Evolutionary conservation across 495 filamentous ascomycete species (phyloP), one percentile per base, ranked within the genome.

Genomic region (Aspergillus carlsbadensis): DNA sequence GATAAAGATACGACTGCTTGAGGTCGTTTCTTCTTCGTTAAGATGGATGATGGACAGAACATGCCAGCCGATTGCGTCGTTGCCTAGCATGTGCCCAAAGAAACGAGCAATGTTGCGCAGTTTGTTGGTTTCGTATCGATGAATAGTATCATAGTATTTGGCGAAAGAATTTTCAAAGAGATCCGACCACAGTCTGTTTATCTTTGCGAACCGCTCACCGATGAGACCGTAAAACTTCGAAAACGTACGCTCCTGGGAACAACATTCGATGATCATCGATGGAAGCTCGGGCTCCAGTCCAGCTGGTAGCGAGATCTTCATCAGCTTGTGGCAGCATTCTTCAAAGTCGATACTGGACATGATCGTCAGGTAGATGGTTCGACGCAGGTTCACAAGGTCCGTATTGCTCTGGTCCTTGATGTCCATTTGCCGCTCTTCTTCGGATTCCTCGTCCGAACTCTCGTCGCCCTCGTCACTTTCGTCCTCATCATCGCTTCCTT

Each of bases 331-430:
- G 60, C 87, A 90, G 52, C 87, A 89, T 84, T 98, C 95, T 78
- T 98, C 93, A 44, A 96, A 95, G 46, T 93, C 91, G 51, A 91
- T 87, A 63, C 87, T 91, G 37, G 88, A 93, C 89, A 96, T 96
- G 69, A 98, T 96, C 10, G 92, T 98, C 52, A 99, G 78, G 66
- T 99, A 99, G 57, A 99, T 98, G 0, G 90, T 96, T 63, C 91
- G 84, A 56, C 94, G 85, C 21, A 99, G 80, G 64, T 96, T 96
- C 61, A 97, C 89, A 13, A 99, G 82, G 67, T 98, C 91, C 0
- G 92, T 90, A 64, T 98, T 98, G 60, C 85, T 96, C 70, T 96
- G 91, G 72, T 99, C 94, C 72, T 97, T 95, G 78, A 99, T 96
- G 70, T 99, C 94, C 64, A 97, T 77, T 45, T 82, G 80, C 45